Conservation (phyloP, 192 early-diverging fungal species). For the Coemansia sp. region DNA sequence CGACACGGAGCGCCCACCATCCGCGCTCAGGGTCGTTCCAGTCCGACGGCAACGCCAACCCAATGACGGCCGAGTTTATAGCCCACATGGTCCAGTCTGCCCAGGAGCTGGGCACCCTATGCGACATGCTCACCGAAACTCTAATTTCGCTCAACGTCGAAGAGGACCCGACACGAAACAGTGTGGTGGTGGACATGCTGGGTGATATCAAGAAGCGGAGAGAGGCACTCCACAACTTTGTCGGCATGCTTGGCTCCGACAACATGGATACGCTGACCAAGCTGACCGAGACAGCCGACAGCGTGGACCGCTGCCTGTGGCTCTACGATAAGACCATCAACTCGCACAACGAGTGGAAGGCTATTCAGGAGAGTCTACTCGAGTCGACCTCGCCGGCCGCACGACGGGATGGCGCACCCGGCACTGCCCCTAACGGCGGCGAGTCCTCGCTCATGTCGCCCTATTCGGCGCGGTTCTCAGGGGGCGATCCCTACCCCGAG, state of each 20-base stretch:
- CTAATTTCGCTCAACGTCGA: conserved; percentile 31
- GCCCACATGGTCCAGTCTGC: conserved; percentile 30
- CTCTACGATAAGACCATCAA: conserved; percentile 30
- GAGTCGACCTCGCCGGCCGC: conserved; percentile 1
- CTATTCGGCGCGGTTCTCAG: neutral
- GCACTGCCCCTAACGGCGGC: no score
- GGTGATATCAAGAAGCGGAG: conserved; percentile 26
- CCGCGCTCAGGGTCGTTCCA: neutral
- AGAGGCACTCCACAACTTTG: conserved; percentile 25
- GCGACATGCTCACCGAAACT: conserved; percentile 43
- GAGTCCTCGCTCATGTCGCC: no score
- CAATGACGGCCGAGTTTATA: conserved; percentile 24
- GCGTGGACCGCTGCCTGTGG: conserved; percentile 30
- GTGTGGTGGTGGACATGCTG: conserved; percentile 29
- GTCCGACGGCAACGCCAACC: conserved; percentile 1
- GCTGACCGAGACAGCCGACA: conserved; percentile 14
- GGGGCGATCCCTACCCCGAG: conserved; percentile 5
- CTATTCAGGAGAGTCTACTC: conserved; percentile 36
- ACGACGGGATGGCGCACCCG: no score
- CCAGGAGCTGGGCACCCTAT: conserved; percentile 23
- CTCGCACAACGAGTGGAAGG: conserved; percentile 41
- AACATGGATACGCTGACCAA: conserved; percentile 10
- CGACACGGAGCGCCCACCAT: neutral
- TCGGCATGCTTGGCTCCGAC: conserved; percentile 23
- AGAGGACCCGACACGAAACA: conserved; percentile 31